Evolutionary conservation across 2,329 filamentous ascomycete species (phyloP), one percentile per base, ranked within the genome.

Genomic region (Alternaria gaisen): DNA sequence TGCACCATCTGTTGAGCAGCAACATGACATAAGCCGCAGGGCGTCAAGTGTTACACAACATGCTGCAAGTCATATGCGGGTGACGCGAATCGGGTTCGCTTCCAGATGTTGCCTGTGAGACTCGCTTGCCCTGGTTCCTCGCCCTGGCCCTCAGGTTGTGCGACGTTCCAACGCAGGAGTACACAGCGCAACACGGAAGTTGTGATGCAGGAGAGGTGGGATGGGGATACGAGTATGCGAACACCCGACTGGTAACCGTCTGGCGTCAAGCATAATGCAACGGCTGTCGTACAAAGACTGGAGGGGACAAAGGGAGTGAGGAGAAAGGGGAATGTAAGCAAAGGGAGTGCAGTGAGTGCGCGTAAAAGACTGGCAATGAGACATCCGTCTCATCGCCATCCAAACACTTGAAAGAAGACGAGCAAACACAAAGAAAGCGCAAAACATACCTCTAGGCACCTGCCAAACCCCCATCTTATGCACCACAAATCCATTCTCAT

Each of bases 401-500:
- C 32, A 36, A 36, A 36, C 12, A 36, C 32, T 16, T 6, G 0
- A 16, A 16, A 36, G 32, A 36, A 36, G 12, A 36, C 14, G 2
- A 43, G 6, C 40, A 16, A 61, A 56, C 30, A 40, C n/a, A 56
- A 28, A n/a, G 34, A n/a, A 38, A n/a, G 16, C 34, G 16, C 4
- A 20, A 18, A 64, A 82, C 90, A 84, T 80, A 97, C 94, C 94
- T 88, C 94, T 88, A 24, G 95, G 95, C 63, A 99, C 94, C 78
- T 97, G 94, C 86, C 92, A 98, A 78, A 94, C 91, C 54, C 94
- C 94, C 41, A 94, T 94, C 69, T 91, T 93, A 38, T 90, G 88
- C 66, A 97, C 93, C 58, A 90, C 88, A 76, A 99, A 98, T 63
- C 85, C 83, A 24, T 86, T 90, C 66, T 91, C 87, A 66, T 91